Base-by-base conservation (phyloP, 345 rosid genomes). In the Bruguiera parviflora region DNA sequence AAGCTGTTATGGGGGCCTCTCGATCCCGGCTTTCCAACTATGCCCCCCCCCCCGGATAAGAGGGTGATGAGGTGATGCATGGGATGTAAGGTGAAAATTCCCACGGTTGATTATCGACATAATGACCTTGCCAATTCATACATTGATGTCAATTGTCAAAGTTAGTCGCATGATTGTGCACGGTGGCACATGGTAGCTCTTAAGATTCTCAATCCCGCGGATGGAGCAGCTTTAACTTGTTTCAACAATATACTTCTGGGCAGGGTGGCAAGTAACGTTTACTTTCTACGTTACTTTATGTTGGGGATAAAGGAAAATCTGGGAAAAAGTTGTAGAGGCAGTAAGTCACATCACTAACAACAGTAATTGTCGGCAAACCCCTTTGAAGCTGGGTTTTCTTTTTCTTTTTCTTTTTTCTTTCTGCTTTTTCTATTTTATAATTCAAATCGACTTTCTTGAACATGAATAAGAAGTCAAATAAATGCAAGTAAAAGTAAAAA, bases 351-450 rank as follows among this genome's bases (percentile, higher is more conserved):
- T 78, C 70, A 74, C 15, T 35, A 55, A 8, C 8, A 72, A 83
- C 75, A 83, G 83, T 73, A 66, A 76, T 70, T 84, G 91, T 87
- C 91, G 91, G 91, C 88, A 84, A 72, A 66, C 77, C 91, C 91
- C 11, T 59, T 63, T 66, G 70, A 6, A 33, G 37, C 37, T 8
- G 2, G 28, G 28, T 27, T 27, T 27, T 27, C 28, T 0, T 32
- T 32, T 33, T 33, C 7, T 33, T 33, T 33, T 1, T 6, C 0
- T 32, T 32, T 25, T 2, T 25, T 27, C 28, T 27, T 27, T 27
- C 28, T 27, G 28, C 28, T 27, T 27, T 27, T 27, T 27, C 28
- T 27, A 27, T 27, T 27, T 32, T 5, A 32, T 32, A 33, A 33
- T 33, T 33, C 37, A 8, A 33, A 33, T 33, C 9, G 9, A 33